Base-by-base conservation (phyloP, 495 filamentous ascomycete genomes). In the Bacidia rubella region DNA sequence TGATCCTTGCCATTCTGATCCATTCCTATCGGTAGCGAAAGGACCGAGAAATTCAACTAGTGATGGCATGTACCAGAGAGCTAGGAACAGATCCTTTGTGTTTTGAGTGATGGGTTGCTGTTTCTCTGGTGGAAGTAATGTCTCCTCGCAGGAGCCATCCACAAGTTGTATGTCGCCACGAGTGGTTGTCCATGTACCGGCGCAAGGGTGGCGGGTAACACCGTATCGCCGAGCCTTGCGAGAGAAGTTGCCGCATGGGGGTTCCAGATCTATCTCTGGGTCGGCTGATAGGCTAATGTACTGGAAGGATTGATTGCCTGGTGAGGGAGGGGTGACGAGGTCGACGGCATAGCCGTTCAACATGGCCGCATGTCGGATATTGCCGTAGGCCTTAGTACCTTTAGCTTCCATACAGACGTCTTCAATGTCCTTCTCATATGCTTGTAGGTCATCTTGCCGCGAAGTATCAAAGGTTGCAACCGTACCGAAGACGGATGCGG, bases 231-330 rank as follows among this genome's bases (percentile, higher is more conserved):
- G 17, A 11, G 42, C 54, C 49, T 53, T 48, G 17, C 38, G 19
- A 2, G 51, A 44, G 40, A 57, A 43, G 9, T 57, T 39, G 29
- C 25, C 35, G 11, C 50, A 57, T 2, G 15, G 0, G 40, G 20
- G 11, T 29, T 0, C 12, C 10, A 42, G 24, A 1, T 42, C 21
- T 47, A 50, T 56, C 10, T 32, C 45, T 40, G 54, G 54, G 23
- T 51, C 46, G 9, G 54, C 49, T 19, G 42, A 21, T 7, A 57
- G 24, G 19, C 49, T 43, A 32, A 57, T 53, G 24, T 57, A 57
- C 35, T 57, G 54, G 12, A 57, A 17, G 7, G 54, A 53, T 40
- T 57, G 54, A n/a, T 57, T 49, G 49, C 1, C 7, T 57, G 50
- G 49, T 48, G 21, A 45, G 45, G 29, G 7, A 15, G 5, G 29